phyloP scores from a whole-genome alignment of 345 rosid species.

The Acer saccharum region DNA sequence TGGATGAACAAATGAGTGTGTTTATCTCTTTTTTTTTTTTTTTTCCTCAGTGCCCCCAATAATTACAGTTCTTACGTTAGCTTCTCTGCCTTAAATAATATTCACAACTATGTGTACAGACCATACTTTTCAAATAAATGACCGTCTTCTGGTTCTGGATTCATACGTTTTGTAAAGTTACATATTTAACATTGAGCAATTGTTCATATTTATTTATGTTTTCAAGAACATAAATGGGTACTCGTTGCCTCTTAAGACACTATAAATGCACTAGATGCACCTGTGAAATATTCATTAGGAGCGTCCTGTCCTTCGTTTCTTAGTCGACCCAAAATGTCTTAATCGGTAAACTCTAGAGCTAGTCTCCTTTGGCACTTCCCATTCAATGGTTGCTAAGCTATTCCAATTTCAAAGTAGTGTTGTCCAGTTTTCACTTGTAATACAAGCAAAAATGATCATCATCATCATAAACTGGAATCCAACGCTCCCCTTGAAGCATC shows the following conservation, averaged over 20 bases:
- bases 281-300: conserved; percentile 44
- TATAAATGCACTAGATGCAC: conserved; percentile 51
- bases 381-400: conserved; percentile 48
- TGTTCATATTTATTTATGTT: not conserved
- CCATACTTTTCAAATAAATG: not conserved
- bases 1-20: conserved; percentile 57
- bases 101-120: not conserved
- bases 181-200: not conserved
- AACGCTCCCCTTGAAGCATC: conserved; percentile 29
- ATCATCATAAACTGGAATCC: conserved; percentile 50
- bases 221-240: not conserved
- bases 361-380: conserved; percentile 46
- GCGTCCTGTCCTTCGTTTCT: conserved; percentile 31
- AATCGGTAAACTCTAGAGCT: conserved; percentile 44
- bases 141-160: not conserved
- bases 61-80: not conserved
- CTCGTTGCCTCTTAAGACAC: not conserved
- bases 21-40: not conserved
- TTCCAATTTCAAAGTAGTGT: conserved; percentile 15
- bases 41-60: not conserved
- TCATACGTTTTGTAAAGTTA: not conserved
- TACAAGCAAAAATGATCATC: conserved; percentile 58
- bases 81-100: not conserved
- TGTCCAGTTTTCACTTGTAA: conserved; percentile 48
- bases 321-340: conserved; percentile 54